Evolutionary conservation across 179 eudicot genomes (phyloP), one percentile per base, ranked within the genome.

Genomic region (Corrigiola litoralis): DNA sequence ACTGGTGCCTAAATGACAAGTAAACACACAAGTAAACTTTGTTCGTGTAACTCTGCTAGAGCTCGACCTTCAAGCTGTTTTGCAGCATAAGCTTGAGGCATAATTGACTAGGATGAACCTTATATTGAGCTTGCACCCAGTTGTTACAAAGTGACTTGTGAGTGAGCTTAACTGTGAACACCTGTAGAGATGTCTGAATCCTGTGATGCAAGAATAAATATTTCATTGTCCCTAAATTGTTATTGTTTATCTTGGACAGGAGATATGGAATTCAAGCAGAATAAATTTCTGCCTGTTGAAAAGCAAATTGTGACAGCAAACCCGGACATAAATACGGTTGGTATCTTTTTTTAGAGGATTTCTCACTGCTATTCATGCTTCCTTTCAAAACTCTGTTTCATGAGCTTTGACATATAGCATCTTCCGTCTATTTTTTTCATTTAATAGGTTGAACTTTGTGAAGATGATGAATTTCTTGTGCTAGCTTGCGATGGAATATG

Each of bases 401-500:
- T 32, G 44, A 40, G 41, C 53, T 33, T 62, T 47, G 49, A 64
- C 61, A 41, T 49, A 10, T 18, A 36, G 36, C 45, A 4, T 14
- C 16, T 18, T 34, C 17, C 4, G 0, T 32, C 29, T 59, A 14
- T 45, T 14, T 65, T n/a, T 55, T 31, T 58, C 56, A 47, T 9
- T 57, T 45, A 72, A 38, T 72, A 86, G 99, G 92, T 94, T 71
- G 97, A 90, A 71, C 96, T 94, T 65, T 86, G 96, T 72, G 95
- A 80, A 23, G 90, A 90, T 66, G 99, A 94, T 75, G 99, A 94
- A 24, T 94, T 94, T 75, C 60, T 94, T 6, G 96, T 90, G 76
- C 85, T 94, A 65, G 99, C 99, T 47, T 94, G 99, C 67, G 99
- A 94, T 72, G 99, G 99, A 38, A 86, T 94, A 50, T 94, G 99